Conservation (phyloP, 208 protist genomes). For the Tritrichomonas musculus region DNA sequence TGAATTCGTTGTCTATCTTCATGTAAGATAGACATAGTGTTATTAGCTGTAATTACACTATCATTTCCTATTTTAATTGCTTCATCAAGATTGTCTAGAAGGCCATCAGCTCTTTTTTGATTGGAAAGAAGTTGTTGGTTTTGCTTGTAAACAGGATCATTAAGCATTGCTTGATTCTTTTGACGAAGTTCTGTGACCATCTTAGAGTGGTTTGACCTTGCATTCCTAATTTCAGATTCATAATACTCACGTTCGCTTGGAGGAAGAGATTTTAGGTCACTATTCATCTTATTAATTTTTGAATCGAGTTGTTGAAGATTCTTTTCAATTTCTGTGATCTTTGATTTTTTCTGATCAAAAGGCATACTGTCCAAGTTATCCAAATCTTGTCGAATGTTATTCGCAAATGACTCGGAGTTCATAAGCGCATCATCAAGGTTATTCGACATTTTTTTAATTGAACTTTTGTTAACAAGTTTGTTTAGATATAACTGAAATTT, state of each 20-base stretch:
- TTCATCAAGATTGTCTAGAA: constrained; percentile 16
- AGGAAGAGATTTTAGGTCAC: background rate
- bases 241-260: background rate
- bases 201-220: background rate
- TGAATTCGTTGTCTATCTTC: background rate
- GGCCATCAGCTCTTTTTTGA: background rate
- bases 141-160: background rate
- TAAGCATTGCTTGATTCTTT: background rate
- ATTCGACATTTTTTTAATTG: no score
- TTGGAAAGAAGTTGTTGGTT: background rate
- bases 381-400: background rate
- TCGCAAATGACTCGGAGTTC: background rate
- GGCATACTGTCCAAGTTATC: background rate
- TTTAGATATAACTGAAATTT: no score
- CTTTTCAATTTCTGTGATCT: background rate
- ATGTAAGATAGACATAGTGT: background rate
- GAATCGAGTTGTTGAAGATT: background rate
- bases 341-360: background rate
- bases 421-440: background rate
- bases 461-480: no score
- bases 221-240: constrained; percentile 14
- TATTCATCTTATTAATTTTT: background rate
- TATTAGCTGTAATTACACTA: background rate
- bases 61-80: background rate
- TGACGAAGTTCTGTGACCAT: background rate